Conservation (phyloP, 495 filamentous ascomycete genomes). For the Talaromyces nanjingensis region DNA sequence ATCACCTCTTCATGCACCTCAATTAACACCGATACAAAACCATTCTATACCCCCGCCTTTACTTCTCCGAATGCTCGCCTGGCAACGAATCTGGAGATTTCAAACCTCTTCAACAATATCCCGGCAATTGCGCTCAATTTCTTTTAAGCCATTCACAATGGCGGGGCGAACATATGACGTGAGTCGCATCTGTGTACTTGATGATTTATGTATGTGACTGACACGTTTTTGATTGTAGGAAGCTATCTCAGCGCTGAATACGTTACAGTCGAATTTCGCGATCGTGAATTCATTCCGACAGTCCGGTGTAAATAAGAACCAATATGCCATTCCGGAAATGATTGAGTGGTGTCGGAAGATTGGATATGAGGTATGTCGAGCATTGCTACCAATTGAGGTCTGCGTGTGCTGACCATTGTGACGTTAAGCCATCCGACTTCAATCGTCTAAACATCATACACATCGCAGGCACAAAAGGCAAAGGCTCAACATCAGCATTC, state of each 20-base stretch:
- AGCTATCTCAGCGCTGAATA: slow-evolving; percentile 81
- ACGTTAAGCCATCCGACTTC: slow-evolving; percentile 60
- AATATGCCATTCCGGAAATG: slow-evolving; percentile 66
- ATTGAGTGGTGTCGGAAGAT: slow-evolving; percentile 66
- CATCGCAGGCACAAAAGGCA: slow-evolving; percentile 89
- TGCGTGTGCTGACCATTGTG: not conserved
- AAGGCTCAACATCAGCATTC: slow-evolving; percentile 54
- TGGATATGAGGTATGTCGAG: slow-evolving; percentile 63
- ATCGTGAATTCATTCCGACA: slow-evolving; percentile 63
- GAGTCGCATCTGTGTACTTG: not conserved
- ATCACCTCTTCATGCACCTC: not conserved
- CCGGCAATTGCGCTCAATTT: slow-evolving; percentile 2
- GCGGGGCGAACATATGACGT: slow-evolving; percentile 10
- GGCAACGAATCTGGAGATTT: not conserved
- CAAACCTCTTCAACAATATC: not conserved
- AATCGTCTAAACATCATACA: slow-evolving; percentile 70
- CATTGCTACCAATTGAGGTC: not conserved
- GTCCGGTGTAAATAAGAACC: slow-evolving; percentile 60
- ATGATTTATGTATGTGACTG: not conserved
- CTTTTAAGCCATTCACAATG: slow-evolving; percentile 8
- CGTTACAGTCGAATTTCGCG: slow-evolving; percentile 78
- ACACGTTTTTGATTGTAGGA: slow-evolving; percentile 32
- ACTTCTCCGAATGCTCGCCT: not conserved
- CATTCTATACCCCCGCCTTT: not conserved
- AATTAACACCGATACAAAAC: not conserved